phyloP scores from a whole-genome alignment of 495 filamentous ascomycete genomes.

The Penicillium manginii region DNA sequence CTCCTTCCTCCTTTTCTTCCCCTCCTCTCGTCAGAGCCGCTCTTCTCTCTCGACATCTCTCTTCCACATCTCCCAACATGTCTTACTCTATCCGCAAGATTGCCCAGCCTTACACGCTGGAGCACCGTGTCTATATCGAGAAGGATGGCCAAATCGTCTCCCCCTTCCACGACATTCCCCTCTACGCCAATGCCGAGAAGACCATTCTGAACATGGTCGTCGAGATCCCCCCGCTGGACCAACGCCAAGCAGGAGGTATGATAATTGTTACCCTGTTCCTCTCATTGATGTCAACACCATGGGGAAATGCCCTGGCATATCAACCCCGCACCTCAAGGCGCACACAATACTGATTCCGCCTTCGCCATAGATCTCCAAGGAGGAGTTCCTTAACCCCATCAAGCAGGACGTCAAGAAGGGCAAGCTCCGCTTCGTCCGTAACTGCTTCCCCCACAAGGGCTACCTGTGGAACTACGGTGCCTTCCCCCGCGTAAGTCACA shows the following conservation, averaged over 20 bases:
- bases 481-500: conserved; percentile 83
- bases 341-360: conserved; percentile 20
- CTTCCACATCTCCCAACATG: conserved; percentile 42
- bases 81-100: conserved; percentile 78
- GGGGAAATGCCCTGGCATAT: background rate
- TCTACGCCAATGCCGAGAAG: conserved; percentile 93
- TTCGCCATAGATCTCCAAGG: conserved; percentile 81
- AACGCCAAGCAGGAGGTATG: conserved; percentile 98
- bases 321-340: background rate
- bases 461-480: conserved; percentile 99
- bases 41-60: conserved; percentile 36
- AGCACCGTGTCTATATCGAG: conserved; percentile 97
- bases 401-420: conserved; percentile 70
- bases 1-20: conserved; percentile 41
- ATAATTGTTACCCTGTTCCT: background rate
- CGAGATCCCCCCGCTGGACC: conserved; percentile 97
- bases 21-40: conserved; percentile 38
- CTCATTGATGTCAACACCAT: background rate
- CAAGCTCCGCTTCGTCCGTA: conserved; percentile 89
- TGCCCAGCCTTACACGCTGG: conserved; percentile 86
- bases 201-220: conserved; percentile 98
- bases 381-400: conserved; percentile 95
- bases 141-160: conserved; percentile 93
- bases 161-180: conserved; percentile 97
- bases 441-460: conserved; percentile 99